These are phyloP conservation scores for Clitopilus passeckerianus DNA, from an alignment of 768 basidiomycete genomes.

Conservation along the genomic window DNA sequence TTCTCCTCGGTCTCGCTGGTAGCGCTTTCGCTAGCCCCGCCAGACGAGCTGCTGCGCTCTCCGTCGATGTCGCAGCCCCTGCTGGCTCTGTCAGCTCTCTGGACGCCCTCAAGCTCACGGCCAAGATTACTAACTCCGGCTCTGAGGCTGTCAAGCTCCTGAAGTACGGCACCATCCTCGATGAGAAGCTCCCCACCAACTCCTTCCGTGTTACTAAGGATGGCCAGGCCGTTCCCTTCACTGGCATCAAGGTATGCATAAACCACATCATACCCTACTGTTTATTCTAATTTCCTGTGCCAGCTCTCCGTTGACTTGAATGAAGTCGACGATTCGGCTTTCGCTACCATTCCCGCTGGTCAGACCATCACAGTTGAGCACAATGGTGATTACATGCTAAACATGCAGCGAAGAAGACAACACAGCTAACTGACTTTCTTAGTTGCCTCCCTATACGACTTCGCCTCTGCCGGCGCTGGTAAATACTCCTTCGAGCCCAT, in stretches of 20 bases:
- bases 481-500: constrained; percentile 30
- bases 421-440: not conserved
- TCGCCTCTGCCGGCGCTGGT: constrained; percentile 30
- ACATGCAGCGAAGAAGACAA: not conserved
- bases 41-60: constrained; percentile 22
- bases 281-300: not conserved
- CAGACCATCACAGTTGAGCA: constrained; percentile 30
- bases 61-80: constrained; percentile 23
- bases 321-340: constrained; percentile 20
- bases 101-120: constrained; percentile 33
- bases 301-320: constrained; percentile 31
- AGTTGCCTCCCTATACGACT: constrained; percentile 38
- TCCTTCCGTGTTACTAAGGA: constrained; percentile 39
- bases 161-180: constrained; percentile 43
- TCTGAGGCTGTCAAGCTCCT: constrained; percentile 34
- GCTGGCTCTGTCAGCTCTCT: constrained; percentile 27
- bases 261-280: not conserved
- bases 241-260: constrained; percentile 34
- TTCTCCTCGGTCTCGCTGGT: constrained; percentile 20
- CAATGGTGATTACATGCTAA: constrained; percentile 18
- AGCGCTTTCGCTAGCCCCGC: constrained; percentile 23
- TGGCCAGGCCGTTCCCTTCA: constrained; percentile 32
- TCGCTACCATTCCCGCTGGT: constrained; percentile 28
- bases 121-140: constrained; percentile 36
- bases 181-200: constrained; percentile 33